phyloP scores from a whole-genome alignment of 1,139 yeast species.

The Blastobotrys raffinosifermentans region DNA sequence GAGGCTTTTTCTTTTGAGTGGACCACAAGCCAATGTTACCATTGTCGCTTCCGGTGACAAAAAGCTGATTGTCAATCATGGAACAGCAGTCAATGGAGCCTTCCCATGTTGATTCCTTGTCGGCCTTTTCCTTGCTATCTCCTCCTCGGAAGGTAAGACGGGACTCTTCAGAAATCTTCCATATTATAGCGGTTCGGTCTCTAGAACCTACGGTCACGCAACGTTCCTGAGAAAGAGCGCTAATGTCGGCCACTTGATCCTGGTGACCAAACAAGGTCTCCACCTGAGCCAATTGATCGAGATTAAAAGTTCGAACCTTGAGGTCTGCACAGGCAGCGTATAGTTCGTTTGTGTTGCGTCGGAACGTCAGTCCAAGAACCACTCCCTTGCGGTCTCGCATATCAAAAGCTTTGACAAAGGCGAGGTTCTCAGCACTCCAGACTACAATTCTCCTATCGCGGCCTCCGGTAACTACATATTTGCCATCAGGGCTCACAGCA shows the following conservation, averaged over 20 bases:
- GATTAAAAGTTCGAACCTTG: slow-evolving; percentile 78
- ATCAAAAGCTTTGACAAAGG: slow-evolving; percentile 70
- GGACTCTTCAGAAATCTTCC: slow-evolving; percentile 96
- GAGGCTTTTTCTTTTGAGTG: slow-evolving; percentile 80
- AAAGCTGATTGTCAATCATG: slow-evolving; percentile 89
- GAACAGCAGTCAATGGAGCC: slow-evolving; percentile 89
- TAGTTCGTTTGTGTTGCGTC: slow-evolving; percentile 75
- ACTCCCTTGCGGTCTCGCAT: slow-evolving; percentile 65
- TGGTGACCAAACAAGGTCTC: slow-evolving; percentile 95
- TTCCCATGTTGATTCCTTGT: slow-evolving; percentile 43
- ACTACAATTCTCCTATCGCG: slow-evolving; percentile 70
- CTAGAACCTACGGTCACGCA: slow-evolving; percentile 95
- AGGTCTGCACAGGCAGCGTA: slow-evolving; percentile 93
- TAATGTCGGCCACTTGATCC: slow-evolving; percentile 74
- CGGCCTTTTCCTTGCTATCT: slow-evolving; percentile 40
- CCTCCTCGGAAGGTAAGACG: slow-evolving; percentile 93
- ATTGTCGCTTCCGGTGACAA: slow-evolving; percentile 91
- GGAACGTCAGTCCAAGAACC: slow-evolving; percentile 67
- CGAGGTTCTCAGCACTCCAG: slow-evolving; percentile 77
- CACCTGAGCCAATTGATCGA: slow-evolving; percentile 80
- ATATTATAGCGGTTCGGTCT: slow-evolving; percentile 89
- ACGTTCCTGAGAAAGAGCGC: slow-evolving; percentile 76
- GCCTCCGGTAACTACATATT: slow-evolving; percentile 86
- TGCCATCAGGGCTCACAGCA: slow-evolving; percentile 85
- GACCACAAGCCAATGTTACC: slow-evolving; percentile 90